These are phyloP conservation scores for Candida sp. DNA, from an alignment of 1,139 yeast genomes.

Conservation along the genomic window DNA sequence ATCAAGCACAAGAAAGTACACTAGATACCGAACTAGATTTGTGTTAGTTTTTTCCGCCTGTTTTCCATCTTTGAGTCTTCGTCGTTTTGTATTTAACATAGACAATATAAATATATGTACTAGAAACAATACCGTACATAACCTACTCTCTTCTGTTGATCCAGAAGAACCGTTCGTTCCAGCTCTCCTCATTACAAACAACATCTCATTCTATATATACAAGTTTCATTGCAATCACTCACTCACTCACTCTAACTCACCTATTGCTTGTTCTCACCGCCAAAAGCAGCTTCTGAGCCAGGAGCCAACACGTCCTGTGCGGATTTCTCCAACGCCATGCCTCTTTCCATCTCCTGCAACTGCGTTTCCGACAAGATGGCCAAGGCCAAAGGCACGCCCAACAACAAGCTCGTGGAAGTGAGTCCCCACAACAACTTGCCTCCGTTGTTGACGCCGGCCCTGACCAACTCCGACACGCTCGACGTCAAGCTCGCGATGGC, in stretches of 20 bases:
- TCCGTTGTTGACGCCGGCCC: constrained; percentile 55
- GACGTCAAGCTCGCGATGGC: constrained; percentile 40
- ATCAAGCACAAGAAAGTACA: constrained; percentile 76
- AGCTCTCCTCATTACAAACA: background rate
- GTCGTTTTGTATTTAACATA: background rate
- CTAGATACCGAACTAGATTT: constrained; percentile 1
- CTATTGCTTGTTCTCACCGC: constrained; percentile 35
- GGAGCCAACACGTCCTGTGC: constrained; percentile 86
- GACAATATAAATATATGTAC: constrained; percentile 1
- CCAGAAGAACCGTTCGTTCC: background rate
- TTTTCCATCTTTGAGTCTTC: background rate
- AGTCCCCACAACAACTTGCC: constrained; percentile 86
- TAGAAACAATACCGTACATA: background rate
- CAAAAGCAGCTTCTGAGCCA: constrained; percentile 65
- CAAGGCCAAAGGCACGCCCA: constrained; percentile 93
- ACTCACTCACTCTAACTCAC: constrained; percentile 1
- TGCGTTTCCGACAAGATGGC: constrained; percentile 94
- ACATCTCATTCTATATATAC: constrained; percentile 4
- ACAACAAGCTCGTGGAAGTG: constrained; percentile 80
- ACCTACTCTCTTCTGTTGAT: background rate
- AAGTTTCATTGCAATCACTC: background rate
- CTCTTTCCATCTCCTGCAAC: constrained; percentile 93
- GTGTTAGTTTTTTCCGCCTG: background rate
- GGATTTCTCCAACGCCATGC: constrained; percentile 84
- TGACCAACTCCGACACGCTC: constrained; percentile 39